These are phyloP conservation scores for Mycena indigotica DNA, from an alignment of 768 basidiomycete genomes.

Conservation along the genomic window DNA sequence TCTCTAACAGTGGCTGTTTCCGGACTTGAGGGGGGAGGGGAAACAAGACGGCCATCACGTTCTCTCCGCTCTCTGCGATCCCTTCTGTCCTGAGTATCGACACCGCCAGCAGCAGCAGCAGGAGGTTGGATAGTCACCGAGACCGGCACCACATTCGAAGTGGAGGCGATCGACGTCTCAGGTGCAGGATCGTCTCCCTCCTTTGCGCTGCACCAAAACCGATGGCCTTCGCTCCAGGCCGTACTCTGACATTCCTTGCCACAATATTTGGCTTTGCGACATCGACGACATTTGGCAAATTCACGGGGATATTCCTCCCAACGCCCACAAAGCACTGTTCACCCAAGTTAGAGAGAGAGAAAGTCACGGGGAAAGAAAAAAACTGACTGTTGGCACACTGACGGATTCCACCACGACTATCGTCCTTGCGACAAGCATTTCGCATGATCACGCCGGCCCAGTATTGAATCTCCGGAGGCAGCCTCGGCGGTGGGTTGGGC, in stretches of 20 bases:
- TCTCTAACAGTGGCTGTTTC: conserved; percentile 20
- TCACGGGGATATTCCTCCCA: conserved; percentile 94
- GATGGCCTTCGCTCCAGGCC: conserved; percentile 94
- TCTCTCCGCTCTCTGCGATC: conserved; percentile 21
- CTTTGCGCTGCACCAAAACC: conserved; percentile 87
- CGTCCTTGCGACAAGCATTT: conserved; percentile 98
- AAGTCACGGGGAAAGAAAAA: conserved; percentile 1
- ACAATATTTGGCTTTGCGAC: conserved; percentile 98
- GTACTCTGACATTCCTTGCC: conserved; percentile 96
- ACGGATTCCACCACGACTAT: conserved; percentile 85
- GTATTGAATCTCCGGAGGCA: conserved; percentile 92
- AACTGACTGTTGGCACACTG: conserved; percentile 95
- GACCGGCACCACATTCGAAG: conserved; percentile 9
- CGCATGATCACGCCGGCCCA: conserved; percentile 99
- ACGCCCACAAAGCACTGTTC: conserved; percentile 91
- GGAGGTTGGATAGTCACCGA: conserved; percentile 17
- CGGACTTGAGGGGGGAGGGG: conserved; percentile 6
- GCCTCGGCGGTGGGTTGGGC: conserved; percentile 65
- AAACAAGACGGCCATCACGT: conserved; percentile 12
- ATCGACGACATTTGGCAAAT: conserved; percentile 95
- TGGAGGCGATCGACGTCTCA: conserved; percentile 12
- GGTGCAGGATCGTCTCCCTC: conserved; percentile 44
- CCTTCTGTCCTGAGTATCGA: conserved; percentile 11
- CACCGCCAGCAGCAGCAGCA: conserved; percentile 5
- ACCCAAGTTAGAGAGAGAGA: conserved; percentile 10